These are phyloP conservation scores for Dioscorea alata DNA, from an alignment of 106 monocot species.

Conservation along the genomic window DNA sequence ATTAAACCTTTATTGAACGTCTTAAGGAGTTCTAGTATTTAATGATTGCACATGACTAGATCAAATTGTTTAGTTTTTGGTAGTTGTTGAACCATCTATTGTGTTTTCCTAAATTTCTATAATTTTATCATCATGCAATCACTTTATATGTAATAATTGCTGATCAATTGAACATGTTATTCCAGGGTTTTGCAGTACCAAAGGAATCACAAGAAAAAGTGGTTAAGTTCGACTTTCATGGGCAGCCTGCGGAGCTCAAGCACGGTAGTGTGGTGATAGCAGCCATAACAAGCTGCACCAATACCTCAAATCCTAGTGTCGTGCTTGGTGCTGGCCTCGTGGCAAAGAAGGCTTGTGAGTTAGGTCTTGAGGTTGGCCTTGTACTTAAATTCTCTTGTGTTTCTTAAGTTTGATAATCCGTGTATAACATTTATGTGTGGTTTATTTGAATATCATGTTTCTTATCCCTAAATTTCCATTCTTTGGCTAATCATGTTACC, in stretches of 20 bases:
- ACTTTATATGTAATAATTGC: neutral
- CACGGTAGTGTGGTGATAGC: constrained; percentile 69
- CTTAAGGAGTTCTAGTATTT: too few species aligned
- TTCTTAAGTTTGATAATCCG: neutral
- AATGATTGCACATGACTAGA: too few species aligned
- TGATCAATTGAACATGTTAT: neutral
- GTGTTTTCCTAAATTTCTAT: neutral
- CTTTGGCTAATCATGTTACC: neutral
- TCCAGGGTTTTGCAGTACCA: constrained; percentile 60
- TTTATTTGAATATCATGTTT: neutral
- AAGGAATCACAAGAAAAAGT: constrained; percentile 54
- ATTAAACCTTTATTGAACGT: too few species aligned
- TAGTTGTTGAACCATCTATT: neutral
- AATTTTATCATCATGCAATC: too few species aligned
- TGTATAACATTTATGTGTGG: neutral
- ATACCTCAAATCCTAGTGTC: constrained; percentile 73
- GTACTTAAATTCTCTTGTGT: neutral
- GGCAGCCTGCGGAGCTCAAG: constrained; percentile 52
- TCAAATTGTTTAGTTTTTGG: neutral
- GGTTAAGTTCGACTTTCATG: constrained; percentile 57
- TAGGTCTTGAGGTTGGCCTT: constrained; percentile 51
- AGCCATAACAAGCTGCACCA: constrained; percentile 69
- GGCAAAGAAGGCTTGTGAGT: constrained; percentile 64
- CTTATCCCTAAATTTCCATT: neutral
- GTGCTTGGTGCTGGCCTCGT: constrained; percentile 78